Conservation (phyloP, 306 rosid genomes). For the Quercus suber region DNA sequence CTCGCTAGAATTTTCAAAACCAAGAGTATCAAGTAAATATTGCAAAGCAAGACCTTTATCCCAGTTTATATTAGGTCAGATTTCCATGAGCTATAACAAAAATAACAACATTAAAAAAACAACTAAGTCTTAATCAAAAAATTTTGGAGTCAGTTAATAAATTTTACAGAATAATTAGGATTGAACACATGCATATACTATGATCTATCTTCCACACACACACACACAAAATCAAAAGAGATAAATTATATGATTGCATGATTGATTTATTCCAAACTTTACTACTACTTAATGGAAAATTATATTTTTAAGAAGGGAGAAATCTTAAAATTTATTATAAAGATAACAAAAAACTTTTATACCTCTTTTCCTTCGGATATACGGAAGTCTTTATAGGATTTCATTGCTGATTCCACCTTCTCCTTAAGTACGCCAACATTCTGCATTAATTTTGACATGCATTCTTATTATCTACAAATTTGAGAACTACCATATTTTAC, state of each 20-base stretch:
- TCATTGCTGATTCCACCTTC: conserved; percentile 36
- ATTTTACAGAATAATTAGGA: conserved; percentile 35
- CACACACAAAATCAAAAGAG: not conserved
- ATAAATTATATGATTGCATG: not conserved
- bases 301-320: too few species aligned
- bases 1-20: conserved; percentile 26
- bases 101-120: conserved; percentile 31
- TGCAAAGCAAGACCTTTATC: conserved; percentile 55
- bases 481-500: not conserved
- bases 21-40: conserved; percentile 49
- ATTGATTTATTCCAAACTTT: not conserved
- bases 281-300: not conserved
- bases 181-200: not conserved
- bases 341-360: not conserved
- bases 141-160: conserved; percentile 4
- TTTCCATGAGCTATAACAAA: conserved; percentile 56
- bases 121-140: conserved; percentile 41
- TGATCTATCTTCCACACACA: not conserved
- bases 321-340: too few species aligned
- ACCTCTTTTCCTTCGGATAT: conserved; percentile 50
- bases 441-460: conserved; percentile 21
- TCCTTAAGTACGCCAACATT: conserved; percentile 39
- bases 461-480: not conserved
- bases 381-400: conserved; percentile 30
- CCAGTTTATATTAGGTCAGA: conserved; percentile 53